Conservation (phyloP, 495 filamentous ascomycete species). For the Xylaria acuta region DNA sequence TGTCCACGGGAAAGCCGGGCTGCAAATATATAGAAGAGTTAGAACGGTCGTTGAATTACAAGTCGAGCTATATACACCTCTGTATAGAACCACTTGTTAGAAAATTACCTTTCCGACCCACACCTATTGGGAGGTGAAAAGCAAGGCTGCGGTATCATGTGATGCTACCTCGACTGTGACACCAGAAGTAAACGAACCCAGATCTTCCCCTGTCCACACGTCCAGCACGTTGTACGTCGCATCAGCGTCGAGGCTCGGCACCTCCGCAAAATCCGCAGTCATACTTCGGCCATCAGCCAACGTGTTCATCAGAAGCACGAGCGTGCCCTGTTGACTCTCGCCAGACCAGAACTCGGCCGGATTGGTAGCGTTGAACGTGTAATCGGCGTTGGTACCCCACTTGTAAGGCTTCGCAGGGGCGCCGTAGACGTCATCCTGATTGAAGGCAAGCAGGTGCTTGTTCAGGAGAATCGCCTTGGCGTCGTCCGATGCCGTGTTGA, state of each 20-base stretch:
- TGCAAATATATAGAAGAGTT: too few relatives aligned
- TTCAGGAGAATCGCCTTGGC: slow-evolving; percentile 66
- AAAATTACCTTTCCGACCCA: not conserved
- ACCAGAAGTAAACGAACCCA: slow-evolving; percentile 52
- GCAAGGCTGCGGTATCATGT: slow-evolving; percentile 59
- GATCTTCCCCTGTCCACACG: slow-evolving; percentile 58
- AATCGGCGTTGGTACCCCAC: slow-evolving; percentile 69
- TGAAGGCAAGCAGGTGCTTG: slow-evolving; percentile 63
- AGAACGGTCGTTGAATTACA: too few relatives aligned
- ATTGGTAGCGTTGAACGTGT: slow-evolving; percentile 63
- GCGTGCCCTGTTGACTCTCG: slow-evolving; percentile 50
- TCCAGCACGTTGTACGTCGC: slow-evolving; percentile 57
- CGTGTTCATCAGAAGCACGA: slow-evolving; percentile 64
- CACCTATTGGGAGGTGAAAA: slow-evolving; percentile 15
- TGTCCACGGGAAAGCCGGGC: too few relatives aligned
- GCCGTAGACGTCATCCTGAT: slow-evolving; percentile 63
- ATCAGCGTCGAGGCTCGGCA: slow-evolving; percentile 53
- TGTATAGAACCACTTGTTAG: not conserved
- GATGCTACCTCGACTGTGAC: slow-evolving; percentile 46
- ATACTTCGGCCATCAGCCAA: slow-evolving; percentile 45
- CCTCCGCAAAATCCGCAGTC: slow-evolving; percentile 57
- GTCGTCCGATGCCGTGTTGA: slow-evolving; percentile 48
- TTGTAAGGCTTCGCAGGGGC: slow-evolving; percentile 66
- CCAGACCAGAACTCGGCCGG: slow-evolving; percentile 71
- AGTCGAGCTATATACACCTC: too few relatives aligned